A percentile compares a stretch with the other conserved stretches of the same genome.
Evolutionary conservation across 2,329 filamentous ascomycete genomes (phyloP).

Genomic region (Fusarium sarcochroum): DNA sequence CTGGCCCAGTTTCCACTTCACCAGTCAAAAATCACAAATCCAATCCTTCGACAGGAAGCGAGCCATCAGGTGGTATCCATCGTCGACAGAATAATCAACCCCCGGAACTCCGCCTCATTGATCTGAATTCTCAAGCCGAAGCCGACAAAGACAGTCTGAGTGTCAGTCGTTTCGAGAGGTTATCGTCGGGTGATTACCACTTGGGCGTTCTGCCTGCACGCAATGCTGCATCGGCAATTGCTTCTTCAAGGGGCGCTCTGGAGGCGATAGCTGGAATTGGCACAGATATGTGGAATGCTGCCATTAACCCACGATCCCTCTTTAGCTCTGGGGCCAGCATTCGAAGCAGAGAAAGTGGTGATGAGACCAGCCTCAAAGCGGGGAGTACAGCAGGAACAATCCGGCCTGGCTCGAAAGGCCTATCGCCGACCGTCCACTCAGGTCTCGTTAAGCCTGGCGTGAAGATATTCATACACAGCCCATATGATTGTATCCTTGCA

Average conservation of each 20-base stretch:
- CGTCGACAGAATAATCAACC: conserved; percentile 84
- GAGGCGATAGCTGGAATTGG: conserved; percentile 81
- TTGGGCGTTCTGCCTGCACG: conserved; percentile 84
- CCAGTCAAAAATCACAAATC: conserved; percentile 58
- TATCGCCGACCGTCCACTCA: conserved; percentile 62
- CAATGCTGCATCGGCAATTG: conserved; percentile 73
- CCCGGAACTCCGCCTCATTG: conserved; percentile 91
- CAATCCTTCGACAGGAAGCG: conserved; percentile 63
- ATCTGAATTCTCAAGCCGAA: conserved; percentile 88
- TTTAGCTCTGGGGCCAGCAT: conserved; percentile 91
- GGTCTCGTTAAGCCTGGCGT: conserved; percentile 69
- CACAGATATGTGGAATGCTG: conserved; percentile 89
- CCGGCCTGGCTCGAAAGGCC: conserved; percentile 46
- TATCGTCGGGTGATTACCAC: conserved; percentile 93
- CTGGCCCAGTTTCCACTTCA: conserved; percentile 27
- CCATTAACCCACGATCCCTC: conserved; percentile 86
- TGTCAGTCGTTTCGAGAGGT: conserved; percentile 86
- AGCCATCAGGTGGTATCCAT: conserved; percentile 75
- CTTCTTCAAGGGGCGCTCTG: conserved; percentile 78
- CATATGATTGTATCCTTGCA: conserved; percentile 95
- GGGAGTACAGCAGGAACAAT: conserved; percentile 54
- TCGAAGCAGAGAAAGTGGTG: conserved; percentile 71
- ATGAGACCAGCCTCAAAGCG: conserved; percentile 66
- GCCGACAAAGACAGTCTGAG: conserved; percentile 89
- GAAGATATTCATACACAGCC: conserved; percentile 94